Conservation (phyloP, 2,329 filamentous ascomycete genomes). For the Talaromyces rugulosus region DNA sequence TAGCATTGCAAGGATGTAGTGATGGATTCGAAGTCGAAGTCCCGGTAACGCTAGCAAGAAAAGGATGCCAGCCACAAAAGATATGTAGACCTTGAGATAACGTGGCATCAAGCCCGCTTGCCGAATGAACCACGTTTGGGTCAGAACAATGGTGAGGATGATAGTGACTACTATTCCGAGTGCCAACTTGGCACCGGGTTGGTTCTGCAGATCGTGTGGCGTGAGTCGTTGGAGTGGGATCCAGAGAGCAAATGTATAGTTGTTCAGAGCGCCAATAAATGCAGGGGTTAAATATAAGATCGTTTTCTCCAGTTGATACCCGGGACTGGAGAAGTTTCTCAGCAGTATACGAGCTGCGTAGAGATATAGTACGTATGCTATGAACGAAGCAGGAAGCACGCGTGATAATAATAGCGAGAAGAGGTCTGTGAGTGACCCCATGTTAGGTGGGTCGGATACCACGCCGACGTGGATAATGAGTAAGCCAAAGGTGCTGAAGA, state of each 20-base stretch:
- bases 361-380: constrained; percentile 80
- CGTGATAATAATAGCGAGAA: constrained; percentile 75
- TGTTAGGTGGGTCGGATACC: constrained; percentile 77
- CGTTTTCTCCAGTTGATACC: constrained; percentile 76
- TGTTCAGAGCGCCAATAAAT: constrained; percentile 88
- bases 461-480: constrained; percentile 88
- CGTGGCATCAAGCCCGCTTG: constrained; percentile 74
- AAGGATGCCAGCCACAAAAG: constrained; percentile 64
- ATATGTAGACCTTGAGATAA: constrained; percentile 72
- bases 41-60: constrained; percentile 68
- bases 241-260: constrained; percentile 82
- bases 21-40: constrained; percentile 82
- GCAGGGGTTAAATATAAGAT: constrained; percentile 84
- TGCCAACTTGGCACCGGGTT: constrained; percentile 83
- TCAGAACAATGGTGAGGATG: constrained; percentile 63
- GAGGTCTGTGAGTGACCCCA: constrained; percentile 63
- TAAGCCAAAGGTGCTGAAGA: constrained; percentile 75
- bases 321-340: constrained; percentile 57
- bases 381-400: constrained; percentile 82
- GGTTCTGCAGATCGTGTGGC: constrained; percentile 78
- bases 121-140: constrained; percentile 81
- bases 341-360: constrained; percentile 74
- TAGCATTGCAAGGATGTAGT: constrained; percentile 85
- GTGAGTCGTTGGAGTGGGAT: constrained; percentile 94
- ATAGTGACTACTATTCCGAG: constrained; percentile 71